Conservation (phyloP, 1,139 yeast species). For the Candida anutae region DNA sequence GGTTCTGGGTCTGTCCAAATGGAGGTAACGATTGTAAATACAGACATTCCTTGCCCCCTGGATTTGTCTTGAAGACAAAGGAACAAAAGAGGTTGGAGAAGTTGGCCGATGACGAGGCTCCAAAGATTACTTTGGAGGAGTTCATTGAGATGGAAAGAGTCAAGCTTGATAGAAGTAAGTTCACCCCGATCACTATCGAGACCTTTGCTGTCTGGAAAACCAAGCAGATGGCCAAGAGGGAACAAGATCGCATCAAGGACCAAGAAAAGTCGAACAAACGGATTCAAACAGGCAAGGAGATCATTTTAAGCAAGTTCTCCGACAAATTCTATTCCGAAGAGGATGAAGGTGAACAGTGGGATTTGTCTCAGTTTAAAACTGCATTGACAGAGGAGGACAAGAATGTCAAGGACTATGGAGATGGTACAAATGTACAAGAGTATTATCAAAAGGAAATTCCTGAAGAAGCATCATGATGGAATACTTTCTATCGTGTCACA, state of each 20-base stretch:
- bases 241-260: constrained; percentile 47
- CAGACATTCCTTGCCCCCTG: constrained; percentile 94
- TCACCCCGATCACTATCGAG: constrained; percentile 84
- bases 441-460: constrained; percentile 13
- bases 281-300: constrained; percentile 70
- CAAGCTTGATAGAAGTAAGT: constrained; percentile 63
- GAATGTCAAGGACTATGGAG: constrained; percentile 52
- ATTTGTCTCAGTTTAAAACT: constrained; percentile 56
- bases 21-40: constrained; percentile 92
- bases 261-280: constrained; percentile 37
- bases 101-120: constrained; percentile 77
- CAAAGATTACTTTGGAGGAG: constrained; percentile 90
- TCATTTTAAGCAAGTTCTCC: constrained; percentile 65
- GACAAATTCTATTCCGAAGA: constrained; percentile 53
- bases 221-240: constrained; percentile 55
- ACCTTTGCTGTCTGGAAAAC: constrained; percentile 82
- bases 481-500: background rate
- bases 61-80: constrained; percentile 91
- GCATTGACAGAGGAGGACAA: constrained; percentile 33
- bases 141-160: constrained; percentile 92
- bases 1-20: constrained; percentile 98
- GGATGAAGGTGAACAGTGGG: constrained; percentile 55
- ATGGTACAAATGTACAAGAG: constrained; percentile 25
- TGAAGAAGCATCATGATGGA: constrained; percentile 2
- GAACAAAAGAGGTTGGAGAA: constrained; percentile 90